A percentile compares a stretch with the other conserved stretches of the same genome.
Conservation (phyloP, 257 asterid species). For the Solanum arcanum region DNA sequence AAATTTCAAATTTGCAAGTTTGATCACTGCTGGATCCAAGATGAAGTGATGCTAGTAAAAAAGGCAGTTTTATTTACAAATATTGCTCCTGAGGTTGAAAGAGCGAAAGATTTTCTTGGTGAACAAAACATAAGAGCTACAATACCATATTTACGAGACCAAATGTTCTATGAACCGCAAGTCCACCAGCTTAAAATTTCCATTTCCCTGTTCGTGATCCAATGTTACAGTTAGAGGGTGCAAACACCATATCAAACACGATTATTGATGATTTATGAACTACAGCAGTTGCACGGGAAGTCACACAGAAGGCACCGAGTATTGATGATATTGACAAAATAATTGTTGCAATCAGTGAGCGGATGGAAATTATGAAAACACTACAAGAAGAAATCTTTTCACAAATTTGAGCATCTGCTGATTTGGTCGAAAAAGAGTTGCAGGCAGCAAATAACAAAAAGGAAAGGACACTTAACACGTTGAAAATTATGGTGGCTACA, state of each 20-base stretch:
- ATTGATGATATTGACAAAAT: not conserved
- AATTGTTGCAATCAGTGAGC: not conserved
- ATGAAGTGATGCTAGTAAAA: not conserved
- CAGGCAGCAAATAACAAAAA: not conserved
- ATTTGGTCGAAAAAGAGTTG: not conserved
- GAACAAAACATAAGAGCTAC: not conserved
- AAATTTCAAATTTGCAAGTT: not conserved
- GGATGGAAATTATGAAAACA: not conserved
- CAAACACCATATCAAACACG: not conserved
- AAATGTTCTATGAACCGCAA: not conserved
- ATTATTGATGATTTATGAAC: not conserved
- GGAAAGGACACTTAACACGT: not conserved
- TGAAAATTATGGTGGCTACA: slow-evolving; percentile 58
- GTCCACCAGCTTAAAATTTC: not conserved
- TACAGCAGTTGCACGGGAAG: not conserved
- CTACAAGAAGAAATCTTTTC: not conserved
- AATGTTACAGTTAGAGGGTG: not conserved
- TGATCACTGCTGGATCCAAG: not conserved
- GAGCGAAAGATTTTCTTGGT: not conserved
- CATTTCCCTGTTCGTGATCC: not conserved
- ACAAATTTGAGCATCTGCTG: not conserved
- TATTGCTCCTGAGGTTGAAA: not conserved
- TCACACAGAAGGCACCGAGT: not conserved
- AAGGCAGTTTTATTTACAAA: not conserved
- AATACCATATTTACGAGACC: not conserved